Evolutionary conservation across 768 basidiomycete genomes (phyloP).

Genomic region (Leccinum longicurvipes): DNA sequence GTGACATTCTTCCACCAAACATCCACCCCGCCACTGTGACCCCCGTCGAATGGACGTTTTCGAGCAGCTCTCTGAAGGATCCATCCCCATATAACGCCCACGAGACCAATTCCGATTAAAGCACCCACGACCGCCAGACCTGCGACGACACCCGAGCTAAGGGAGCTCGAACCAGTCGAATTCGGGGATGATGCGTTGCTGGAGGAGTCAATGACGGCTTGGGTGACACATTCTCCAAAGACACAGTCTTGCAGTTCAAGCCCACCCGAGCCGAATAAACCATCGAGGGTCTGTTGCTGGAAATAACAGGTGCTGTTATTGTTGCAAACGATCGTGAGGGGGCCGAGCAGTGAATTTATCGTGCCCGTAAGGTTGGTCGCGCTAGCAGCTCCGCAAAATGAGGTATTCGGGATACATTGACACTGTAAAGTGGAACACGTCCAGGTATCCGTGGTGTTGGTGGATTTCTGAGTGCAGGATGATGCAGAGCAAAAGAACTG

Average conservation of each 20-base stretch:
- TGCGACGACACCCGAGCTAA: conserved; percentile 84
- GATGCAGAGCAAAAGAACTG: conserved; percentile 84
- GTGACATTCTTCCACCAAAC: conserved; percentile 68
- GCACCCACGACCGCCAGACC: conserved; percentile 83
- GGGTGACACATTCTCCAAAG: conserved; percentile 88
- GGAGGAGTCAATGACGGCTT: conserved; percentile 67
- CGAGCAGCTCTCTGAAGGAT: conserved; percentile 61
- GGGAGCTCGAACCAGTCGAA: conserved; percentile 37
- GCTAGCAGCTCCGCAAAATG: conserved; percentile 67
- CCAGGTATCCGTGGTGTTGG: conserved; percentile 49
- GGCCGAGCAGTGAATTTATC: conserved; percentile 64
- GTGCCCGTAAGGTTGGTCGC: conserved; percentile 50
- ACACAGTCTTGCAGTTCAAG: conserved; percentile 70
- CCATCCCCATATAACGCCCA: conserved; percentile 61
- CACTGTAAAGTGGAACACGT: conserved; percentile 72
- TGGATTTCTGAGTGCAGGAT: conserved; percentile 61
- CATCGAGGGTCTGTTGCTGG: conserved; percentile 63
- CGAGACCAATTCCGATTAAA: conserved; percentile 54
- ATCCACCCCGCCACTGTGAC: conserved; percentile 50
- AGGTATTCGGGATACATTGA: conserved; percentile 61
- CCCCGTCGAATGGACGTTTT: conserved; percentile 36
- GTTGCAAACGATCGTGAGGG: conserved; percentile 67
- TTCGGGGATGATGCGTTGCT: conserved; percentile 35
- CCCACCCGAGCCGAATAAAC: conserved; percentile 70
- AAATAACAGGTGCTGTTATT: conserved; percentile 67